These are phyloP conservation scores for Ganoderma leucocontextum DNA, from an alignment of 1,284 basidiomycete species.

Conservation along the genomic window DNA sequence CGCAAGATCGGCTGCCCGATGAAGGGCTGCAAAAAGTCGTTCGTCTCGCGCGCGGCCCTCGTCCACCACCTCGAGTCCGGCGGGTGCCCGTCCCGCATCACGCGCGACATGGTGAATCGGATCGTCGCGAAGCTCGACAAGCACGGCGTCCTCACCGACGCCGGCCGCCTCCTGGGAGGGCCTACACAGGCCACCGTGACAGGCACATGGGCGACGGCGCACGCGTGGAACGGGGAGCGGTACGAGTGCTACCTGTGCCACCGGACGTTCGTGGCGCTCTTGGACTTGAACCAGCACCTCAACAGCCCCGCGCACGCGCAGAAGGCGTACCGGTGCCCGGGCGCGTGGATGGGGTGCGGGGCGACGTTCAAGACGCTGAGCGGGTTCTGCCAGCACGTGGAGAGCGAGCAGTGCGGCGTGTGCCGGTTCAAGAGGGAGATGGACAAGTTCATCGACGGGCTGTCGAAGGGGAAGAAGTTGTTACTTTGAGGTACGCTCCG, in stretches of 20 bases:
- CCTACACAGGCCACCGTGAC: too few relatives aligned
- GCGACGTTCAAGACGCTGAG: constrained; percentile 41
- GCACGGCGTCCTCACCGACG: constrained; percentile 41
- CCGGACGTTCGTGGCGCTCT: constrained; percentile 28
- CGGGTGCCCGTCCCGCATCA: constrained; percentile 42
- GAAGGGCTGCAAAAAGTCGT: constrained; percentile 37
- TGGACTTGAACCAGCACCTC: constrained; percentile 33
- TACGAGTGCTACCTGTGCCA: constrained; percentile 51
- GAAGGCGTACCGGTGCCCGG: constrained; percentile 36
- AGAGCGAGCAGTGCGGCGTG: constrained; percentile 42
- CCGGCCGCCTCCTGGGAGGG: too few relatives aligned
- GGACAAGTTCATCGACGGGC: constrained; percentile 31
- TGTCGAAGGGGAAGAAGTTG: constrained; percentile 10
- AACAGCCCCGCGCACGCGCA: constrained; percentile 39
- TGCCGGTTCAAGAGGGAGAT: constrained; percentile 35
- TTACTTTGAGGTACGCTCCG: not conserved
- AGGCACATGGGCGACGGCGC: constrained; percentile 41
- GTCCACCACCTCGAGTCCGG: constrained; percentile 45
- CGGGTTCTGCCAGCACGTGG: constrained; percentile 43
- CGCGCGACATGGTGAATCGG: constrained; percentile 40
- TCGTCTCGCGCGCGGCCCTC: constrained; percentile 44
- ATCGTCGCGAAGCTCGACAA: constrained; percentile 38
- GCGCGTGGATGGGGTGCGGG: constrained; percentile 34
- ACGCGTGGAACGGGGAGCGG: constrained; percentile 45
- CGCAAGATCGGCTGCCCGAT: constrained; percentile 38